A percentile compares a stretch with the other conserved stretches of the same genome.
Evolutionary conservation across 495 filamentous ascomycete species (phyloP).

Genomic region (Aspergillus coremiiformis): DNA sequence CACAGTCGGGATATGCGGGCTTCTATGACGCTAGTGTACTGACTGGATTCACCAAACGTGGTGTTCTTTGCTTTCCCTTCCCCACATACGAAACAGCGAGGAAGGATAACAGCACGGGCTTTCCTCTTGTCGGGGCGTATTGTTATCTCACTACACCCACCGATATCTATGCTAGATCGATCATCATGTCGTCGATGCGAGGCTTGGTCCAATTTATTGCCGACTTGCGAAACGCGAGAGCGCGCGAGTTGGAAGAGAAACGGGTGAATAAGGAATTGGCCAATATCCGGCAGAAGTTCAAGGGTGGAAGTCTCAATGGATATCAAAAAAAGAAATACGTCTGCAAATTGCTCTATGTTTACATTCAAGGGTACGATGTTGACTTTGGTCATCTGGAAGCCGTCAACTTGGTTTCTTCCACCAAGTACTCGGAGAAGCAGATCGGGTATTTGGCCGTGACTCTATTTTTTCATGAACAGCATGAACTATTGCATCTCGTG

Average conservation of each 20-base stretch:
- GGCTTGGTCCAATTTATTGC: conserved; percentile 98
- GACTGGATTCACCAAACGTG: conserved; percentile 25
- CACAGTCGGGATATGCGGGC: conserved; percentile 23
- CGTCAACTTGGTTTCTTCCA: conserved; percentile 92
- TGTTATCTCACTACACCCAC: background rate
- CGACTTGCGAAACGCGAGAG: conserved; percentile 88
- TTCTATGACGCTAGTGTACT: conserved; percentile 25
- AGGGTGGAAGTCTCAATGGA: conserved; percentile 80
- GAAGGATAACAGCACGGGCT: background rate
- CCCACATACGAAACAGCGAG: background rate
- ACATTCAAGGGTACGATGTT: conserved; percentile 98
- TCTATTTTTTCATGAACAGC: conserved; percentile 92
- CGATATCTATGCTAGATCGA: conserved; percentile 1
- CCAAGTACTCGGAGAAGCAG: conserved; percentile 98
- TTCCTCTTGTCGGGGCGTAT: background rate
- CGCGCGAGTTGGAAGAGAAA: conserved; percentile 95
- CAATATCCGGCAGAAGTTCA: conserved; percentile 77
- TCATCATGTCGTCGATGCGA: conserved; percentile 62
- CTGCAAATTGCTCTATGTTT: conserved; percentile 99
- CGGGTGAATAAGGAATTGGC: conserved; percentile 98
- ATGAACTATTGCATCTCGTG: conserved; percentile 91
- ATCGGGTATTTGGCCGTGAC: conserved; percentile 98
- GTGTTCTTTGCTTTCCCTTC: conserved; percentile 16
- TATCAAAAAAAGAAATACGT: conserved; percentile 99
- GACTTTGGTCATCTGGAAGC: conserved; percentile 98